A percentile compares a stretch with the other conserved stretches of the same genome.
Evolutionary conservation across 306 rosid species (phyloP).

Genomic region (Castanea mollissima): DNA sequence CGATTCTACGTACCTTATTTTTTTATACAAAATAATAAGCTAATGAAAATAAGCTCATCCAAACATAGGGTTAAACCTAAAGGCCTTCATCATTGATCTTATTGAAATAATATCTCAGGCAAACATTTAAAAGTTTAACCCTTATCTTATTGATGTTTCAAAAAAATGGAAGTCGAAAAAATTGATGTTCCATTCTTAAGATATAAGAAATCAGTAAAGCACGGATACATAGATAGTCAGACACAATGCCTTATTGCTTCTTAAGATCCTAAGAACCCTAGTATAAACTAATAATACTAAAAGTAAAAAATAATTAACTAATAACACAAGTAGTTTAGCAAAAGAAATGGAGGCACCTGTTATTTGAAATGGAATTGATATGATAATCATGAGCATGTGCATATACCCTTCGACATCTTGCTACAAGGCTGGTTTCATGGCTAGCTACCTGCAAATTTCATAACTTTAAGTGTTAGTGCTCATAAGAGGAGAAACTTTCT

Average conservation of each 20-base stretch:
- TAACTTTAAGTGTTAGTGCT: conserved; percentile 27
- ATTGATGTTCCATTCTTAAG: not conserved
- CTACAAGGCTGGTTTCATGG: conserved; percentile 77
- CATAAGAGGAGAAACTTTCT: not conserved
- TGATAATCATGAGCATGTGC: conserved; percentile 99
- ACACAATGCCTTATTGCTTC: not conserved
- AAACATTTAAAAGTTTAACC: not conserved
- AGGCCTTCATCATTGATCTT: not conserved
- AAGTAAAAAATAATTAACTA: not conserved
- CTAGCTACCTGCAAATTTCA: conserved; percentile 69
- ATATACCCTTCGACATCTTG: conserved; percentile 96
- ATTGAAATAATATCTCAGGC: not conserved
- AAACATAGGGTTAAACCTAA: not conserved
- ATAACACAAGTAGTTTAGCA: not conserved
- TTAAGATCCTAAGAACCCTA: not conserved
- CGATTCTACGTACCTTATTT: too few relatives aligned
- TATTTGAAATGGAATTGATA: conserved; percentile 94
- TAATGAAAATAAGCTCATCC: too few relatives aligned
- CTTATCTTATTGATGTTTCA: not conserved
- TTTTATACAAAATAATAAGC: too few relatives aligned
- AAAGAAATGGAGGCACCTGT: conserved; percentile 64
- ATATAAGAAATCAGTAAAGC: not conserved
- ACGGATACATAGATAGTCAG: not conserved
- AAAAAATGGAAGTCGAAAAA: not conserved
- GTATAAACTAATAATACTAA: not conserved